phyloP scores from a whole-genome alignment of 2,329 filamentous ascomycete genomes.

The Hymenoscyphus fructigenus region DNA sequence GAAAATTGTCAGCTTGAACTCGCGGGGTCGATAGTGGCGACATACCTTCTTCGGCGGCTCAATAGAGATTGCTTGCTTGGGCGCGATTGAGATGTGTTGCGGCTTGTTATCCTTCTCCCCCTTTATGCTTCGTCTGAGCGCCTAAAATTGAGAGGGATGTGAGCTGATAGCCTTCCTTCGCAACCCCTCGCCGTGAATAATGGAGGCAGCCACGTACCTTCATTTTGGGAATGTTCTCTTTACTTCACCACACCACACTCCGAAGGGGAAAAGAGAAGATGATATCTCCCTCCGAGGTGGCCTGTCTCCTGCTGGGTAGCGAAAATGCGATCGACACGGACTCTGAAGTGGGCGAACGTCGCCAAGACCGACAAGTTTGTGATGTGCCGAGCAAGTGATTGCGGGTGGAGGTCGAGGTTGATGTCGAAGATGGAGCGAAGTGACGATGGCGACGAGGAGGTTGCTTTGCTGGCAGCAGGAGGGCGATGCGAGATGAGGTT shows the following conservation, averaged over 20 bases:
- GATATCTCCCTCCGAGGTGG: conserved; percentile 12
- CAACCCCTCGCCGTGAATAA: conserved; percentile 7
- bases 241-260: conserved; percentile 24
- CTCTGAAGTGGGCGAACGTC: background rate
- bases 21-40: conserved; percentile 14
- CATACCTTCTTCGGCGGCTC: conserved; percentile 71
- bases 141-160: conserved; percentile 41
- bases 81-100: conserved; percentile 64
- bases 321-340: conserved; percentile 2
- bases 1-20: conserved; percentile 19
- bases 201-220: conserved; percentile 26
- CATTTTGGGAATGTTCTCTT: conserved; percentile 29
- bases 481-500: background rate
- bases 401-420: background rate
- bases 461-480: background rate
- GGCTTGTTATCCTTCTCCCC: conserved; percentile 63
- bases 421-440: conserved; percentile 7
- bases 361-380: background rate
- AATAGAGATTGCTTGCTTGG: conserved; percentile 69
- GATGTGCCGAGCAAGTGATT: conserved; percentile 1
- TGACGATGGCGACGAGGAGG: conserved; percentile 8
- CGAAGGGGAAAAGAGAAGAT: background rate
- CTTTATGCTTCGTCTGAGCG: conserved; percentile 68
- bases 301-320: background rate
- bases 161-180: conserved; percentile 21